A percentile compares a stretch with the other conserved stretches of the same genome.
Evolutionary conservation across 2,329 filamentous ascomycete species (phyloP).

Genomic region (Botrytis aclada): DNA sequence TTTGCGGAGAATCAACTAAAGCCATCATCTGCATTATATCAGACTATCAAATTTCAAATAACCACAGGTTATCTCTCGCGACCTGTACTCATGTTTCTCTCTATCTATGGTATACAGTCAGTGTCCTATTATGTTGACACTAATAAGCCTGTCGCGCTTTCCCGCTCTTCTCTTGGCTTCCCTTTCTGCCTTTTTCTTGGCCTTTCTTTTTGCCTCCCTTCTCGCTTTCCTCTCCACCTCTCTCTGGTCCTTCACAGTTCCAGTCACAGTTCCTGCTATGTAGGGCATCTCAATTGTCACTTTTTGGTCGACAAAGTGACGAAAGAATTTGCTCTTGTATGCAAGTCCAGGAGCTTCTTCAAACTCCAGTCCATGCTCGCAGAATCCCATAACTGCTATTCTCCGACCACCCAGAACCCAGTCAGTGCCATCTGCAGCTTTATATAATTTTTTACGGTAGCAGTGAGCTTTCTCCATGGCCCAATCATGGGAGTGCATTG

Average conservation of each 20-base stretch:
- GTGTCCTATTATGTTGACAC: neutral
- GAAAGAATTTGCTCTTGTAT: neutral
- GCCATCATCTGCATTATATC: neutral
- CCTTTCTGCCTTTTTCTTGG: neutral
- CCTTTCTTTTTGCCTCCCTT: neutral
- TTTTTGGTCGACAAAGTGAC: neutral
- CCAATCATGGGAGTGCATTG: neutral
- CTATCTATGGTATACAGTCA: neutral
- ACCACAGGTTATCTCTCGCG: neutral
- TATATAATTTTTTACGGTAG: neutral
- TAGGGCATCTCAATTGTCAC: neutral
- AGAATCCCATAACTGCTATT: neutral
- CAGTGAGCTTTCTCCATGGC: neutral
- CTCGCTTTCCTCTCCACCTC: neutral
- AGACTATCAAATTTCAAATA: neutral
- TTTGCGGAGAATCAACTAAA: neutral
- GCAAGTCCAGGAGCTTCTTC: neutral
- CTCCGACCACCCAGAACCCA: fast-evolving
- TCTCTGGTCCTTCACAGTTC: neutral
- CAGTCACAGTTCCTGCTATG: neutral
- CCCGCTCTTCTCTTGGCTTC: neutral
- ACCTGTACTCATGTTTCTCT: neutral
- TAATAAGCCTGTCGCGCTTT: neutral
- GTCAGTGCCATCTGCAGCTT: neutral
- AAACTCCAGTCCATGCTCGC: neutral